Base-by-base conservation (phyloP, 805 yeast genomes). In the Brettanomyces bruxellensis region DNA sequence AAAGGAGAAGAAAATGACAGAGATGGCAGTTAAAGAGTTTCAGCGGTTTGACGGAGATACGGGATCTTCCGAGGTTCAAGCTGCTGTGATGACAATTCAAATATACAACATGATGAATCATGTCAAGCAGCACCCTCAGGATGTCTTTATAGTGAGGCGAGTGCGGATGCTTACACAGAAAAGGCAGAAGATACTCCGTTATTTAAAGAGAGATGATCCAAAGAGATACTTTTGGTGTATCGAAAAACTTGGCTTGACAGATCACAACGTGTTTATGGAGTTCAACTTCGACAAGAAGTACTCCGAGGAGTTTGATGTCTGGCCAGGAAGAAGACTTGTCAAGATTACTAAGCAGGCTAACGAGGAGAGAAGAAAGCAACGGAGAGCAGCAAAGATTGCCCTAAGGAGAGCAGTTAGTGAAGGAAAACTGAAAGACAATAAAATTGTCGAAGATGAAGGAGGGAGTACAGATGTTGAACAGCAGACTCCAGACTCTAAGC, bases 21-120 rank as follows among this genome's bases (percentile, higher is more conserved):
- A 67, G 41, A 62, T 83, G 41, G 96, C 97, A 1, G 72, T 79
- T 44, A 67, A 75, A 55, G 97, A 91, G 67, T 90, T 91, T 64
- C 81, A 79, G 55, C 74, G 95, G 57, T 73, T 75, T 52, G 88
- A 81, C 41, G 96, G 95, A 45, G 98, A 93, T 62, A 86, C 96
- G 1, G 97, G 95, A 3, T 86, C 96, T 2, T 80, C 95, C 45
- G 98, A 91, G 67, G 96, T 90, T 25, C 97, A 90, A 66, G 96
- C 98, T 2, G 98, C 97, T 3, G 75, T 86, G 25, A 68, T 83
- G 68, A 88, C 98, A 0, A 82, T 87, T 43, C 78, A 78, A 57
- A 87, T 93, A 55, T 86, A 83, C 54, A 81, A 78, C 52, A 70
- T 86, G 51, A 86, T 86, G 69, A 75, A 78, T 40, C 96, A 90